Conservation (phyloP, 78 protist genomes). For the Tieghemostelium lacteum region DNA sequence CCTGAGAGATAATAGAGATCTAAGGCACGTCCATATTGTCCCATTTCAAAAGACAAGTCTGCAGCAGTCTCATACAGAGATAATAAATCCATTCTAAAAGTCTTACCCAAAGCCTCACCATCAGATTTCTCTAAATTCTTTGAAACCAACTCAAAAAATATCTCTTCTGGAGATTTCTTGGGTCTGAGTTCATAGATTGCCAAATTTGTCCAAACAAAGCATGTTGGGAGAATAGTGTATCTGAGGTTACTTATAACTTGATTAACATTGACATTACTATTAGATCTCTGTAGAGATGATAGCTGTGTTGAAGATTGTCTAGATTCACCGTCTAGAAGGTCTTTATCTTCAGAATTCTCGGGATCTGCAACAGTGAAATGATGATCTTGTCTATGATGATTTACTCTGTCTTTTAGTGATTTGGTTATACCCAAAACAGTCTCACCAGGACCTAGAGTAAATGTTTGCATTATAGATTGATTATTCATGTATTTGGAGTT, state of each 20-base stretch:
- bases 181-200: conserved; percentile 77
- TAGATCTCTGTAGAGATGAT: not conserved
- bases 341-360: not conserved
- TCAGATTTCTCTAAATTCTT: conserved; percentile 74
- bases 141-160: conserved; percentile 69
- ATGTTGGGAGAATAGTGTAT: conserved; percentile 24
- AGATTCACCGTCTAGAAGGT: not conserved
- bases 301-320: not conserved
- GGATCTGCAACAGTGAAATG: not conserved
- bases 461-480: conserved; percentile 74
- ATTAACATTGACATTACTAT: conserved; percentile 8
- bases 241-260: not conserved
- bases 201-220: conserved; percentile 61
- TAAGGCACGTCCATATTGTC: conserved; percentile 82
- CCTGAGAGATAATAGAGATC: conserved; percentile 76
- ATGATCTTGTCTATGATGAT: not conserved
- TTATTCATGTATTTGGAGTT: conserved; percentile 66
- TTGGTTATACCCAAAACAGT: conserved; percentile 22
- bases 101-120: conserved; percentile 84
- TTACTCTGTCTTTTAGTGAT: conserved; percentile 4
- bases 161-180: conserved; percentile 78
- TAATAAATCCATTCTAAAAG: conserved; percentile 78
- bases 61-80: conserved; percentile 83
- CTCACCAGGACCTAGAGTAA: conserved; percentile 60
- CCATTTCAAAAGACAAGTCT: conserved; percentile 62